These are phyloP conservation scores for Aspergillus conjunctus DNA, from an alignment of 495 filamentous ascomycete genomes.

Conservation along the genomic window DNA sequence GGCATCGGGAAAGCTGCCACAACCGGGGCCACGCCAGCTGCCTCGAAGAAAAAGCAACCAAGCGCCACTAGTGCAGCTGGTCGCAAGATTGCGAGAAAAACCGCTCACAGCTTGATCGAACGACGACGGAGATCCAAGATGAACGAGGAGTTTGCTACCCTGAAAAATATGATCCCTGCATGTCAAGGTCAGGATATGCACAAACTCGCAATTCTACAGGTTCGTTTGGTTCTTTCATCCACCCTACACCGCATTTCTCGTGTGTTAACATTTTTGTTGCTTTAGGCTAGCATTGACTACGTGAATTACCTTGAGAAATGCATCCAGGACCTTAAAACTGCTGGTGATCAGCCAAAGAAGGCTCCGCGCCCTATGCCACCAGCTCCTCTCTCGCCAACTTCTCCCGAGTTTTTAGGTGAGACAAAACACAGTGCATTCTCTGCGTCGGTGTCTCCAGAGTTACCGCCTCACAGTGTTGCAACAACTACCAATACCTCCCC, in stretches of 20 bases:
- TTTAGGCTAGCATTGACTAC: conserved; percentile 92
- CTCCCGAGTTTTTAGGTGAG: conserved; percentile 38
- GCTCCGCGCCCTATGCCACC: conserved; percentile 25
- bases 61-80: conserved; percentile 76
- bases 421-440: conserved; percentile 29
- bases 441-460: conserved; percentile 41
- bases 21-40: conserved; percentile 29
- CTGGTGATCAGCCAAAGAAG: conserved; percentile 30
- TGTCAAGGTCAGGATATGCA: conserved; percentile 94
- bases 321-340: conserved; percentile 75
- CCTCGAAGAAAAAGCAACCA: conserved; percentile 68
- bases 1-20: conserved; percentile 33
- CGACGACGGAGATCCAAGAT: conserved; percentile 90
- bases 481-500: conserved; percentile 38
- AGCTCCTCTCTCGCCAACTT: conserved; percentile 41
- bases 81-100: conserved; percentile 92
- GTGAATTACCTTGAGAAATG: conserved; percentile 93
- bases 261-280: conserved; percentile 10
- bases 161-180: conserved; percentile 96
- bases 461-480: conserved; percentile 29
- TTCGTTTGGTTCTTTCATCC: conserved; percentile 39
- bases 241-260: neutral
- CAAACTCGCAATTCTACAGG: conserved; percentile 95
- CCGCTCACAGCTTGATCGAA: conserved; percentile 94
- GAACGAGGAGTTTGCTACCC: conserved; percentile 95